phyloP scores from a whole-genome alignment of 1,284 basidiomycete genomes.

The Puccinia horiana region DNA sequence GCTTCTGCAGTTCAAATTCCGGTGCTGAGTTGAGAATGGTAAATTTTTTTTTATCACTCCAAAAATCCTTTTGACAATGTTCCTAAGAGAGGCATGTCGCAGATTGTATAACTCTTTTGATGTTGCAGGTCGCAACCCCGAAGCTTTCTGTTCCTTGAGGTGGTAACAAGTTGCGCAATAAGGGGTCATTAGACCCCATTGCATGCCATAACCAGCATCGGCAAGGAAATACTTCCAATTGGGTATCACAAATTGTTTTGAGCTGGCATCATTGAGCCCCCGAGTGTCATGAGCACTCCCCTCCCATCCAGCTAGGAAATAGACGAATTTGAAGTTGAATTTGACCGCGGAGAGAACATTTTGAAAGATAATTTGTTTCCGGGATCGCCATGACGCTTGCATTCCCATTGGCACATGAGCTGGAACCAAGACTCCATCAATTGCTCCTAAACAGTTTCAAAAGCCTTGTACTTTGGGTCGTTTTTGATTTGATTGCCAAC shows the following conservation, averaged over 20 bases:
- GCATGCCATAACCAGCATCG: not conserved
- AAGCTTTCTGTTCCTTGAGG: conserved; percentile 58
- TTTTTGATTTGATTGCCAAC: not conserved
- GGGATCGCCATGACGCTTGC: not conserved
- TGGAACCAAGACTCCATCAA: not conserved
- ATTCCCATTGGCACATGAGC: not conserved
- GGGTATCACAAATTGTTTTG: not conserved
- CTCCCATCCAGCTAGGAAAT: not conserved
- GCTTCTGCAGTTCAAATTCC: not conserved
- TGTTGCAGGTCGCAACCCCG: not conserved
- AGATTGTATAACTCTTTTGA: not conserved
- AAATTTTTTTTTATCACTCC: conserved; percentile 8
- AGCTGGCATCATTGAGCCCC: not conserved
- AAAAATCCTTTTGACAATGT: not conserved
- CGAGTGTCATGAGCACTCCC: not conserved
- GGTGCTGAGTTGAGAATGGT: not conserved
- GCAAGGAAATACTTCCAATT: not conserved
- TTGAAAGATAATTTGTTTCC: no score
- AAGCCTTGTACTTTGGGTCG: not conserved
- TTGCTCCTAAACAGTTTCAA: not conserved
- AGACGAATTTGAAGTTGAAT: not conserved
- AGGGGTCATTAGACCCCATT: conserved; percentile 53
- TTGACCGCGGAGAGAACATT: not conserved
- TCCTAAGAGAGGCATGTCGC: not conserved
- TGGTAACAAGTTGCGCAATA: conserved; percentile 59